Evolutionary conservation across 2,329 filamentous ascomycete species (phyloP), one percentile per base, ranked within the genome.

Genomic region (Trichoderma arundinaceum): DNA sequence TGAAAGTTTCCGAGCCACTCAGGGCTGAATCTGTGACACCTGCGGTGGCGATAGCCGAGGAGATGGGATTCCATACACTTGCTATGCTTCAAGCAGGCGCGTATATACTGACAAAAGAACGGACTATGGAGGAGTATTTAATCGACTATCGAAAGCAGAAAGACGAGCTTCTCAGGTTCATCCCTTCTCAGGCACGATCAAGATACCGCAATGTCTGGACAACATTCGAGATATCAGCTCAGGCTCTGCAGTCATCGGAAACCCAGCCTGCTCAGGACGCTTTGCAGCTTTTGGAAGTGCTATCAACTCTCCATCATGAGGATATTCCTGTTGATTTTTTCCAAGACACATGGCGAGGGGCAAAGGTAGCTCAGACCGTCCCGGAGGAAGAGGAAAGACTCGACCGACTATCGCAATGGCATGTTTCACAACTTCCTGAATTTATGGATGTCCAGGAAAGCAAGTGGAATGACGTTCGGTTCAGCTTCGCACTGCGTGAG

Each of bases 191-290:
- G 48, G 48, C 15, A 15, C 17, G 17, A 19, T 52, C 63, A 15
- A 51, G 63, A 33, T 65, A 65, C 48, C 53, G 54, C 53, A 65
- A 59, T 28, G 63, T 65, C 7, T 65, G 48, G 35, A 44, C 63
- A 12, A 59, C 63, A 4, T 65, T 65, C 13, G 63, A 65, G 19
- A 53, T 59, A 10, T 59, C 63, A 7, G 54, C 8, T 2, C 53
- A 59, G 17, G 44, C 38, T 10, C 38, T 65, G 35, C 17, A 51
- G 12, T 58, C 46, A 15, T 59, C 44, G 4, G 6, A 52, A 3
- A 53, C 38, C 2, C 33, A 59, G 41, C 15, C 22, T 35, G 63
- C 54, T 5, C 63, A 22, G 39, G 54, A 65, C 28, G 53, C 63
- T 13, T 8, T 65, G 13, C 13, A 46, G 1, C 46, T 65, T 44